Evolutionary conservation across 176 grass and related monocot species (phyloP), one percentile per base, ranked within the genome.

Genomic region (Triticum turgidum): DNA sequence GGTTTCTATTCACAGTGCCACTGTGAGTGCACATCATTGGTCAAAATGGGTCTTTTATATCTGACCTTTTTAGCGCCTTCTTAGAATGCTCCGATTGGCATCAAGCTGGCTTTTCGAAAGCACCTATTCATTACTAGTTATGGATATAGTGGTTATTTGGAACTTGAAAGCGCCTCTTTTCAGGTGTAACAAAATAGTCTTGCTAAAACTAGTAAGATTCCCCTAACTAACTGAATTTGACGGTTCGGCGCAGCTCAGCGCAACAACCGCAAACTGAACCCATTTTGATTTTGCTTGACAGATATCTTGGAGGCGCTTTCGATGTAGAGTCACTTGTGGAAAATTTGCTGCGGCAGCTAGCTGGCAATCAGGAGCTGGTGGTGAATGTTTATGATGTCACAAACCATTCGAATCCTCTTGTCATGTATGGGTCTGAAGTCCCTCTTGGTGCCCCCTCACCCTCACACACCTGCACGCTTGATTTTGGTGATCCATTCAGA

Each of bases 321-420:
- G 97, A 99, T 89, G 97, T 99, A 12, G 97, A 99, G 62, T 99
- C 97, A 41, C 86, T 99, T 11, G 94, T 99, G 84, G 97, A 99
- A 82, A 99, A 99, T 81, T 67, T 99, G 74, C 74, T 99, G 63
- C 89, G 80, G 72, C 97, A 99, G 78, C 92, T 99, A 75, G 92
- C 97, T 87, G 97, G 94, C 35, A 94, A 94, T 88, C 92, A 92
- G 85, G 97, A 99, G 87, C 86, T 99, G 73, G 88, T 96, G 84
- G 94, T 99, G 39, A 99, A 99, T 89, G 94, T 99, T 77, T 99
- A 90, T 87, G 97, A 99, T 86, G 89, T 96, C 71, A 99, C 97
- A 51, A 93, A 99, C 58, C 27, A 66, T 80, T 96, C 92, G 24
- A 56, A 99, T 51, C 94, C 94, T 44, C 89, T 99, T 79, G 85